phyloP scores from a whole-genome alignment of 2,329 filamentous ascomycete species.

The Diaporthe amygdali region DNA sequence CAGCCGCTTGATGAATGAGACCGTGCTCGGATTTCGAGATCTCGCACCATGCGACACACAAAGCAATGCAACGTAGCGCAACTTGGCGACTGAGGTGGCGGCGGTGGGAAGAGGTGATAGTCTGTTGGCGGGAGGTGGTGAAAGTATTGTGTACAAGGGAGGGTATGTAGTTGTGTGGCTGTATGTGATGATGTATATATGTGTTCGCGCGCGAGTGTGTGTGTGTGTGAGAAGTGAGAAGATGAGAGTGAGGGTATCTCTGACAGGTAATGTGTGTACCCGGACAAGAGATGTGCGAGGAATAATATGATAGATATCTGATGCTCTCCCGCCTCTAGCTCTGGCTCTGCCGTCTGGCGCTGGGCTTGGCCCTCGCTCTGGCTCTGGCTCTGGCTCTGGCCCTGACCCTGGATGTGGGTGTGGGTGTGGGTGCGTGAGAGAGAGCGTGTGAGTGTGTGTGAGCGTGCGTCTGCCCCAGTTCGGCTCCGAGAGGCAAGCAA shows the following conservation, averaged over 20 bases:
- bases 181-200: too few species aligned
- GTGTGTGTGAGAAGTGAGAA: background rate
- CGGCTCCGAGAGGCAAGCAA: constrained; percentile 16
- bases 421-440: background rate
- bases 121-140: background rate
- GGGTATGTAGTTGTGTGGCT: background rate
- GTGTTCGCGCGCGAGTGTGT: background rate
- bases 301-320: constrained; percentile 13
- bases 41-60: background rate
- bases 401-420: too few species aligned
- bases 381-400: background rate
- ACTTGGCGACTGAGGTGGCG: background rate
- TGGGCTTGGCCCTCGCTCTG: background rate
- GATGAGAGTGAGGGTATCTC: background rate
- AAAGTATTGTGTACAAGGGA: background rate
- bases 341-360: background rate
- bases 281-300: background rate
- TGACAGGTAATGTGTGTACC: background rate
- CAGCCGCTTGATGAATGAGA: background rate
- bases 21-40: background rate
- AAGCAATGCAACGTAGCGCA: background rate
- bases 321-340: constrained; percentile 5
- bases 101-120: background rate
- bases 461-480: background rate
- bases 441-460: background rate